These are phyloP conservation scores for Camptophora hylomeconis DNA, from an alignment of 2,329 filamentous ascomycete species.

Conservation along the genomic window DNA sequence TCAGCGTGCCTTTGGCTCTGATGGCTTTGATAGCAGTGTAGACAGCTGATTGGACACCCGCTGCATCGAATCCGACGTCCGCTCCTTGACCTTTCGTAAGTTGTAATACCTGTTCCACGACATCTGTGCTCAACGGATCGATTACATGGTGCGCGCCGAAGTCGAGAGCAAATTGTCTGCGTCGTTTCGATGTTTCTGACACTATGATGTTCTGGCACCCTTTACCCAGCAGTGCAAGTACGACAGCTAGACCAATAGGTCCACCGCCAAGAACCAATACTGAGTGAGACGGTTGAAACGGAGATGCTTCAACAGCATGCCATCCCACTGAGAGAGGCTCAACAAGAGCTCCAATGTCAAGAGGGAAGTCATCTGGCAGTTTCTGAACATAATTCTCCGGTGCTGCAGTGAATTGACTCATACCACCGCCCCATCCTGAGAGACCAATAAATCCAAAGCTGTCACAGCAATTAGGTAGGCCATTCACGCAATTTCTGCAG, in stretches of 20 bases:
- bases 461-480: too few relatives aligned
- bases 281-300: slow-evolving; percentile 30
- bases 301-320: slow-evolving; percentile 38
- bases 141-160: slow-evolving; percentile 39
- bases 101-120: slow-evolving; percentile 24
- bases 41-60: slow-evolving; percentile 38
- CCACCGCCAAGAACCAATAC: slow-evolving; percentile 38
- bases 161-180: slow-evolving; percentile 34
- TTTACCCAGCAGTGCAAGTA: slow-evolving; percentile 32
- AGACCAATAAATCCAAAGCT: too few relatives aligned
- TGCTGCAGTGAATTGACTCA: too few relatives aligned
- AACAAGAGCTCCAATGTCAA: slow-evolving; percentile 29
- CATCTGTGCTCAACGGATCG: slow-evolving; percentile 33
- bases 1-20: slow-evolving; percentile 35
- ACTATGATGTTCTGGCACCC: slow-evolving; percentile 36
- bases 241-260: slow-evolving; percentile 39
- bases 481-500: too few relatives aligned
- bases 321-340: slow-evolving; percentile 42
- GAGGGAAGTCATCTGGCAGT: slow-evolving; percentile 1
- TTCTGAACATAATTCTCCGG: too few relatives aligned
- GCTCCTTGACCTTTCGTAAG: too few relatives aligned
- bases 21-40: slow-evolving; percentile 35
- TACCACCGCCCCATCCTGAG: too few relatives aligned
- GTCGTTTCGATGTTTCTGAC: slow-evolving; percentile 33
- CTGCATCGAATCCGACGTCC: slow-evolving; percentile 38